phyloP scores from a whole-genome alignment of 176 grass and related monocot species.

The Saccharum officinarum region DNA sequence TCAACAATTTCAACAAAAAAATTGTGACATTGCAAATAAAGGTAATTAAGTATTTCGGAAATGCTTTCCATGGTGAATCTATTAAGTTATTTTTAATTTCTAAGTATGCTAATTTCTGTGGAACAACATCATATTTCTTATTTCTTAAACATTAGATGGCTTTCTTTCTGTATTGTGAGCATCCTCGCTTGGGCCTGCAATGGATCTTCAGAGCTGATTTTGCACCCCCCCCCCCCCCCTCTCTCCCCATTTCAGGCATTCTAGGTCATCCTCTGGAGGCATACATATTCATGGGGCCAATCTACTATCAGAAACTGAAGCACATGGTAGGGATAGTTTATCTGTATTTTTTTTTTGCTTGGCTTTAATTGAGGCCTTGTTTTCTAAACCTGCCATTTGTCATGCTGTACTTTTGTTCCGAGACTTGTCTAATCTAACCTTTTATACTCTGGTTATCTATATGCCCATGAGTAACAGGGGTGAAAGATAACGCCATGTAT shows the following conservation, averaged over 20 bases:
- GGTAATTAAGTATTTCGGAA: not conserved
- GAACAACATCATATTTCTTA: not conserved
- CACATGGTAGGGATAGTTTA: slow-evolving; percentile 73
- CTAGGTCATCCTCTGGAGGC: slow-evolving; percentile 82
- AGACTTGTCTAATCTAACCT: not conserved
- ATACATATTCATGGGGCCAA: slow-evolving; percentile 98
- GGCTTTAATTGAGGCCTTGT: not conserved
- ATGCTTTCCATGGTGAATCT: not conserved
- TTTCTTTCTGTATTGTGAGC: not conserved
- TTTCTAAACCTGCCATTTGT: not conserved
- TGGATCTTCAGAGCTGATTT: slow-evolving; percentile 7
- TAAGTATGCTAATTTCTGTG: not conserved
- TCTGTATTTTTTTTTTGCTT: not conserved
- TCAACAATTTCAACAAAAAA: not conserved
- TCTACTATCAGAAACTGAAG: slow-evolving; percentile 97
- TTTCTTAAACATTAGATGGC: not conserved
- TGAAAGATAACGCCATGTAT: not conserved
- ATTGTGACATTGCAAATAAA: not conserved
- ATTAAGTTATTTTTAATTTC: not conserved
- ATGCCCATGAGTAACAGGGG: not conserved
- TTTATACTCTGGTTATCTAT: not conserved
- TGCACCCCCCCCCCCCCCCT: not conserved
- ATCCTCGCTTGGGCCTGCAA: too few species aligned
- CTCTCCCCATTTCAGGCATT: slow-evolving; percentile 62
- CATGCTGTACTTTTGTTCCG: not conserved